Conservation (phyloP, 2,329 filamentous ascomycete species). For the Diaporthe citriasiana region DNA sequence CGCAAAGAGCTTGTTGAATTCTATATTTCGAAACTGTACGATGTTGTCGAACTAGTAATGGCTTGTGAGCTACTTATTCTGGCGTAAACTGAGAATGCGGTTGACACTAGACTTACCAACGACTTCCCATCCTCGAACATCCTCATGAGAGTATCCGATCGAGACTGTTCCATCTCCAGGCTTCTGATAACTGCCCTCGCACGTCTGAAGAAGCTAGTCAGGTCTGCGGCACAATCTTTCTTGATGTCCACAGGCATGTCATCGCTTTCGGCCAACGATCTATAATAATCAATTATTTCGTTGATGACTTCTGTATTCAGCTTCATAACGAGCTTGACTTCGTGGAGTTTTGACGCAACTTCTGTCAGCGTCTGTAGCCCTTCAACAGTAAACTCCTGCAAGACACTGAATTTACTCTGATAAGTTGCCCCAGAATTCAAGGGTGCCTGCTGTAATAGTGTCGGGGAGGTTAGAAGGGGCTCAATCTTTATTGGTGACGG, state of each 20-base stretch:
- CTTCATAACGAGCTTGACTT: slow-evolving; percentile 9
- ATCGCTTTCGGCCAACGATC: not conserved
- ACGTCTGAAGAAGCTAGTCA: not conserved
- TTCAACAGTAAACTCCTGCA: not conserved
- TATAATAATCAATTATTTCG: not conserved
- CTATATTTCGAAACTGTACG: not conserved
- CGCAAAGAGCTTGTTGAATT: slow-evolving; percentile 15
- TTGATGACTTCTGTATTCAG: not conserved
- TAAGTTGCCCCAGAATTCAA: not conserved
- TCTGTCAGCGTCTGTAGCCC: not conserved
- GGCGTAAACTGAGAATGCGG: not conserved
- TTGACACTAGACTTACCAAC: not conserved
- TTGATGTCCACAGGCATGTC: not conserved
- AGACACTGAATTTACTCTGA: not conserved
- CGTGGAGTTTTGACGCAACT: not conserved
- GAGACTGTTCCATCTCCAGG: slow-evolving; percentile 20
- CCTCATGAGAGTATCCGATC: slow-evolving; percentile 5
- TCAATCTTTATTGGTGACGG: not conserved
- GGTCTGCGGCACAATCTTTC: not conserved
- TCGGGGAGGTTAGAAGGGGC: not conserved
- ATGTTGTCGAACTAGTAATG: not conserved
- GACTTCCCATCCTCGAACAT: slow-evolving; percentile 11
- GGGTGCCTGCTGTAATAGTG: not conserved
- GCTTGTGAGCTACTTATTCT: not conserved
- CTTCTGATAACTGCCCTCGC: not conserved